Percentiles rank a stretch among this genome's conserved stretches.
Evolutionary conservation across 345 rosid species (phyloP).

Genomic region (Microthlaspi erraticum): DNA sequence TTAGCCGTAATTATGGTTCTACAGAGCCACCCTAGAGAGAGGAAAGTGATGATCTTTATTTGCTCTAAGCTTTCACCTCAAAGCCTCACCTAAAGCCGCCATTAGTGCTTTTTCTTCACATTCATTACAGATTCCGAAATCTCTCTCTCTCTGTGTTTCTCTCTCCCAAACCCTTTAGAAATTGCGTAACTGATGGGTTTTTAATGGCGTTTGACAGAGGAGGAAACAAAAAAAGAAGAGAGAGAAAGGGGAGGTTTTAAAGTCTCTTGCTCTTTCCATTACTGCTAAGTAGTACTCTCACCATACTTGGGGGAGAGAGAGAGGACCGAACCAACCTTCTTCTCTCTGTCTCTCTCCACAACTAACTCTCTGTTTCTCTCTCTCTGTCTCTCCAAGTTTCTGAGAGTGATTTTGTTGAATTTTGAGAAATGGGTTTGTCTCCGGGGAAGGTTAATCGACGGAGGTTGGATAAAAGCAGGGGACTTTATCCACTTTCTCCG

Average conservation of each 20-base stretch:
- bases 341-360: constrained; percentile 30
- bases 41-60: constrained; percentile 31
- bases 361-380: constrained; percentile 39
- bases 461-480: constrained; percentile 14
- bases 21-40: constrained; percentile 43
- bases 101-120: constrained; percentile 41
- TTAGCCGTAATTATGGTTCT: constrained; percentile 38
- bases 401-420: background rate
- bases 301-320: constrained; percentile 39
- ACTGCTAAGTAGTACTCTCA: constrained; percentile 47
- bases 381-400: constrained; percentile 17
- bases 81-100: constrained; percentile 45
- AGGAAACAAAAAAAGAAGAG: background rate
- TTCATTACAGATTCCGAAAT: constrained; percentile 45
- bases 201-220: constrained; percentile 44
- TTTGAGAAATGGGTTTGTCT: constrained; percentile 11
- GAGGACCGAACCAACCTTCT: constrained; percentile 43
- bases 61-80: constrained; percentile 26
- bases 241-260: constrained; percentile 40
- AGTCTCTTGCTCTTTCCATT: constrained; percentile 45
- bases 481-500: constrained; percentile 45
- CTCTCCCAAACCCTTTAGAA: constrained; percentile 17
- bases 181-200: constrained; percentile 47
- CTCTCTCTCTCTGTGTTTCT: constrained; percentile 26
- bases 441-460: constrained; percentile 37